A percentile compares a stretch with the other conserved stretches of the same genome.
These are phyloP conservation scores for Diaporthe citriasiana DNA, from an alignment of 2,329 filamentous ascomycete species.

Conservation along the genomic window DNA sequence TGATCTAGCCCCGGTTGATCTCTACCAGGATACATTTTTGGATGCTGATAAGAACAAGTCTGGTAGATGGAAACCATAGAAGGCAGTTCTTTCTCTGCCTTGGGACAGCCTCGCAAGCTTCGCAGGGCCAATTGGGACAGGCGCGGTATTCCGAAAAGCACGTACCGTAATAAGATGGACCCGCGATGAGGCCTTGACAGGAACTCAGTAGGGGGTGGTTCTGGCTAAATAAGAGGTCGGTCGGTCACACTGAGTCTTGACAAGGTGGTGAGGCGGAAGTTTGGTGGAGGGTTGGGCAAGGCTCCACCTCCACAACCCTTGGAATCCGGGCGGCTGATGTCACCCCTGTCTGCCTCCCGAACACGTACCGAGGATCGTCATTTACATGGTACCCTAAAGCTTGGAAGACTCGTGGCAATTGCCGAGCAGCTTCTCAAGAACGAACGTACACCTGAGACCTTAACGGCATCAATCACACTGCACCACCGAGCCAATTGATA, in stretches of 20 bases:
- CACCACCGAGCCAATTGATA: neutral
- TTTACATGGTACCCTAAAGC: slow-evolving; percentile 7
- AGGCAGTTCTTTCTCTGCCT: neutral
- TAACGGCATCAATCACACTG: neutral
- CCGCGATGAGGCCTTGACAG: neutral
- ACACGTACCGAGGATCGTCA: slow-evolving; percentile 24
- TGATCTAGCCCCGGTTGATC: neutral
- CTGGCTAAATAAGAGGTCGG: neutral
- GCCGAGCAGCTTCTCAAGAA: neutral
- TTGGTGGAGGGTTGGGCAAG: neutral
- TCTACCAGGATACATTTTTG: neutral
- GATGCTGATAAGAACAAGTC: neutral
- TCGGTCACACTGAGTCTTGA: no score
- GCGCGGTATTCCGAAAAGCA: neutral
- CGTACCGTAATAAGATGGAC: neutral
- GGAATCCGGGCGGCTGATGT: slow-evolving; percentile 14
- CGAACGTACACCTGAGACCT: neutral
- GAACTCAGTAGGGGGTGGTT: neutral
- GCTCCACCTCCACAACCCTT: slow-evolving; percentile 1
- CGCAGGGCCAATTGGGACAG: neutral
- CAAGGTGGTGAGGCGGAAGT: neutral
- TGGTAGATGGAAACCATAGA: neutral
- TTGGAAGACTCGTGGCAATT: slow-evolving; percentile 12
- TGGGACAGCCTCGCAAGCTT: neutral
- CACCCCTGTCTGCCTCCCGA: slow-evolving; percentile 19